A percentile compares a stretch with the other conserved stretches of the same genome.
These are phyloP conservation scores for Xylaria nigripes DNA, from an alignment of 495 filamentous ascomycete genomes.

Conservation along the genomic window DNA sequence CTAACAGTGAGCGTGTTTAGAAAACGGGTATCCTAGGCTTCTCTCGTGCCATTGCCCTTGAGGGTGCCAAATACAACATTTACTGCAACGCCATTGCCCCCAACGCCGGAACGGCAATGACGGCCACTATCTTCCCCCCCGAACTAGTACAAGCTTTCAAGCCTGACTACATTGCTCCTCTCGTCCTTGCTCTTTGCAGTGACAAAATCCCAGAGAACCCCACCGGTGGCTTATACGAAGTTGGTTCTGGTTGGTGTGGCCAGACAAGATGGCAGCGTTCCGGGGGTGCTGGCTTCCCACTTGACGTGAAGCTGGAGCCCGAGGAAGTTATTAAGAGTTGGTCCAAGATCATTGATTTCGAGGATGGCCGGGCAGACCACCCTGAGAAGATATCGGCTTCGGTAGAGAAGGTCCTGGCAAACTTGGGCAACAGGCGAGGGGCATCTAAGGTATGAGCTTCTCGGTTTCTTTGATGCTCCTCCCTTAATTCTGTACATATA, in stretches of 20 bases:
- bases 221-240: slow-evolving; percentile 90
- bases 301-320: slow-evolving; percentile 78
- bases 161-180: slow-evolving; percentile 93
- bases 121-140: slow-evolving; percentile 87
- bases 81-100: slow-evolving; percentile 97
- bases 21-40: slow-evolving; percentile 95
- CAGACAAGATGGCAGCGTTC: slow-evolving; percentile 91
- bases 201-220: slow-evolving; percentile 77
- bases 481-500: slow-evolving; percentile 15
- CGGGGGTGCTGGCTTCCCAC: slow-evolving; percentile 85
- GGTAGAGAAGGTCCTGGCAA: slow-evolving; percentile 81
- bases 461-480: slow-evolving; percentile 20
- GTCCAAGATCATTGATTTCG: slow-evolving; percentile 76
- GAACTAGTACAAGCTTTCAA: slow-evolving; percentile 99
- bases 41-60: slow-evolving; percentile 83
- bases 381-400: slow-evolving; percentile 72
- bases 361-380: slow-evolving; percentile 84
- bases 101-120: slow-evolving; percentile 96
- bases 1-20: slow-evolving; percentile 25
- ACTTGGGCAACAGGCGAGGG: slow-evolving; percentile 64
- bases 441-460: slow-evolving; percentile 41
- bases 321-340: slow-evolving; percentile 75
- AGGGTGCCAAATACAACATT: slow-evolving; percentile 97
- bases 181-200: slow-evolving; percentile 81
- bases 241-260: slow-evolving; percentile 89